Evolutionary conservation across 2,329 filamentous ascomycete species (phyloP).

Genomic region (Fusarium brachygibbosum): DNA sequence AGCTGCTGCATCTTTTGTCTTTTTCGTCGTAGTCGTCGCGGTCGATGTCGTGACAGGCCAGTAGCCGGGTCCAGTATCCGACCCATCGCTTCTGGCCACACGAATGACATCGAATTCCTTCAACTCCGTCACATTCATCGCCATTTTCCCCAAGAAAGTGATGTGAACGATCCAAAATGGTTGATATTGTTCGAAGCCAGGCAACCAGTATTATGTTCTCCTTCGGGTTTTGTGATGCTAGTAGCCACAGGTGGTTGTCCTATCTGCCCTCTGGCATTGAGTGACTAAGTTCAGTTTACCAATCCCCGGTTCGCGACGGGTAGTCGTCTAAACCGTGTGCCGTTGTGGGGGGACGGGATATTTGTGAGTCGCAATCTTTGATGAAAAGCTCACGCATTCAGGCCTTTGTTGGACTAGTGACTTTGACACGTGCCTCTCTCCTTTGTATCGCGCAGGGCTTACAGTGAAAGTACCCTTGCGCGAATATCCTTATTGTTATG

Average conservation of each 20-base stretch:
- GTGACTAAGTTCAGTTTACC: neutral
- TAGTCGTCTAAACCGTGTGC: neutral
- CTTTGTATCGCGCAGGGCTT: neutral
- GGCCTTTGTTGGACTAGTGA: constrained; percentile 2
- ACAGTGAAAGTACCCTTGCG: neutral
- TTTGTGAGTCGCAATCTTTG: constrained; percentile 13
- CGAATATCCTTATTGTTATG: constrained; percentile 1
- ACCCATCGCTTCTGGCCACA: constrained; percentile 62
- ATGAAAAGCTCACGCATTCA: constrained; percentile 13
- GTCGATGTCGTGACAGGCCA: constrained; percentile 55
- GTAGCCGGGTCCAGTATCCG: constrained; percentile 60
- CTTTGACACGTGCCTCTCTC: neutral
- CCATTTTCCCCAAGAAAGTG: neutral
- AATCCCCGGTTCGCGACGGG: neutral
- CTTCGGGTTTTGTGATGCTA: constrained; percentile 4
- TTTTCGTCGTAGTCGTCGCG: constrained; percentile 52
- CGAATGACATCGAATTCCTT: constrained; percentile 59
- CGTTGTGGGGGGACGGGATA: constrained; percentile 7
- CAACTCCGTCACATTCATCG: constrained; percentile 50
- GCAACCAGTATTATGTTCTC: neutral
- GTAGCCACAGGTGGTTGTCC: neutral
- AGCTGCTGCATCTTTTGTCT: constrained; percentile 52
- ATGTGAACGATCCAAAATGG: neutral
- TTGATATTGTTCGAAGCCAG: neutral
- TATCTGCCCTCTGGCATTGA: neutral